phyloP scores from a whole-genome alignment of 176 grass and related monocot species.

The Rhynchospora breviuscula region DNA sequence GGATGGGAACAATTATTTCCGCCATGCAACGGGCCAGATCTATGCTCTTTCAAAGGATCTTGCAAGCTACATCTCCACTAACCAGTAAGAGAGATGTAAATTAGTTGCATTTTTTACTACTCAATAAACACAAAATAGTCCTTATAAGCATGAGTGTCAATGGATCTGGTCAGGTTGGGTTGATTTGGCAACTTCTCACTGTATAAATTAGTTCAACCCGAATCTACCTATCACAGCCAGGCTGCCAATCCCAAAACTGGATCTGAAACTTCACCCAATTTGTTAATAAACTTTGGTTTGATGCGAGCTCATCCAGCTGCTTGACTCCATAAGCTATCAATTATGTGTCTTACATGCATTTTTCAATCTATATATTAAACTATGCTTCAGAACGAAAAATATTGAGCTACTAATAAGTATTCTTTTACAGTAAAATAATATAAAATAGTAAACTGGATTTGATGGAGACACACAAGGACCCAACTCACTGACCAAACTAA shows the following conservation, averaged over 20 bases:
- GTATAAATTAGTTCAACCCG: background rate
- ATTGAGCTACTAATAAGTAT: background rate
- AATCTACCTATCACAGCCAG: background rate
- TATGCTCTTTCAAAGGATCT: constrained; percentile 79
- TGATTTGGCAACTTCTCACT: background rate
- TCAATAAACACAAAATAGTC: background rate
- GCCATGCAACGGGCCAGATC: constrained; percentile 68
- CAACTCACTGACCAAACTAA: background rate
- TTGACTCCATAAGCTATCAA: background rate
- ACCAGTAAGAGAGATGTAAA: constrained; percentile 42
- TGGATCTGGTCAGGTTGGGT: background rate
- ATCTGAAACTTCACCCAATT: background rate
- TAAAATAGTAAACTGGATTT: background rate
- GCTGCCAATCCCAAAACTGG: background rate
- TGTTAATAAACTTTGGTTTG: background rate
- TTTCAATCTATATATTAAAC: background rate
- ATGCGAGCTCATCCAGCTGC: background rate
- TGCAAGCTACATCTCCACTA: constrained; percentile 68
- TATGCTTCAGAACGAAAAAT: background rate
- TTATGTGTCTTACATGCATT: background rate
- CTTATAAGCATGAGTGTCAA: background rate
- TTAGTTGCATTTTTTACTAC: background rate
- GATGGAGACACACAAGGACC: background rate
- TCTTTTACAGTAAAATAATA: background rate
- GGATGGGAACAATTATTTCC: constrained; percentile 73